Evolutionary conservation across 495 filamentous ascomycete genomes (phyloP), one percentile per base, ranked within the genome.

Genomic region (Extremus antarcticus): DNA sequence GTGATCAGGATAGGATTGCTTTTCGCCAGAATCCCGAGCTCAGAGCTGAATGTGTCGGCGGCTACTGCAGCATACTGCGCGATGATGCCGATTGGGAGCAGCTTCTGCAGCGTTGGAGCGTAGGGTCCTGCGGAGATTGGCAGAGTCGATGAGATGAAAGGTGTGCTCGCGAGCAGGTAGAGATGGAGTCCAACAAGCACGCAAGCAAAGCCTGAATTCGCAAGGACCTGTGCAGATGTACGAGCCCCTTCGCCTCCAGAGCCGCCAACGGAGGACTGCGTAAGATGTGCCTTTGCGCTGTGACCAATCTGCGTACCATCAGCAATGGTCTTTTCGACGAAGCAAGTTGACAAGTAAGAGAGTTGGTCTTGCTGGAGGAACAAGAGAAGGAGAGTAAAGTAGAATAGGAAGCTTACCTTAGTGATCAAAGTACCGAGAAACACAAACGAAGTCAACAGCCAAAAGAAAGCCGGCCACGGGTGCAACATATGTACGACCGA

Each of bases 41-140:
- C 92, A 13, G 90, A 96, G 53, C 86, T 89, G 70, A 95, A 94
- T 3, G 92, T 98, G 65, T 98, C 92, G 25, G 92, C 86, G 13
- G 89, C 82, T 20, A 91, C 87, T 22, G 88, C 86, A 29, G 88
- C 92, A 59, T 98, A 98, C 71, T 97, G 59, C 1, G 55, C 59
- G 8, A 62, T 48, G 19, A 62, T 58, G 87, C 43, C 69, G 60
- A 54, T 50, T 16, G 50, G 68, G 0, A 84, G 70, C n/a, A 83
- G 65, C 55, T 17, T 10, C 24, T 25, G 3, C 35, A 54, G 49
- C 1, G 17, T 24, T n/a, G 59, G 55, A 4, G 25, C 4, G 35
- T 58, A 25, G 0, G 52, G 55, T 1, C 55, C 56, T 7, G 55
- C 51, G 2, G 24, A 16, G 15, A 52, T 24, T 16, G 48, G 49